Percentiles rank a stretch among this genome's conserved stretches.
Conservation (phyloP, 257 asterid genomes). For the Solanum sparsipilum region DNA sequence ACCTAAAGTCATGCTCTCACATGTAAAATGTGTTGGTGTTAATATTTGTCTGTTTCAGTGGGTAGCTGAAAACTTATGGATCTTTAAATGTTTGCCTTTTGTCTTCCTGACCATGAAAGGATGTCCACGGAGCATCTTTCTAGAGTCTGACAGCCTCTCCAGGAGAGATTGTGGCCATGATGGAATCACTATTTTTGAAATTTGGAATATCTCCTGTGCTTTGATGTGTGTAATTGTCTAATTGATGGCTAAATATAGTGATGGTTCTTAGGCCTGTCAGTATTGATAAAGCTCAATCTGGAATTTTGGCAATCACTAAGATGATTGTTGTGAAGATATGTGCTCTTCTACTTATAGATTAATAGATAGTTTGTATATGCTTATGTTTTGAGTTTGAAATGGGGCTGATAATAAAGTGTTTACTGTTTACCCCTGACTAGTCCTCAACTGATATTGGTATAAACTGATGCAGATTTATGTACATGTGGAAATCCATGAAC, state of each 20-base stretch:
- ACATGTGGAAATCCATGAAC: conserved; percentile 98
- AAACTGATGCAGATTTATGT: conserved; percentile 67
- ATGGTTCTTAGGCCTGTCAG: neutral
- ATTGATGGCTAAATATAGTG: neutral
- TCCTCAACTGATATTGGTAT: conserved; percentile 4
- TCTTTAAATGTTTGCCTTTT: neutral
- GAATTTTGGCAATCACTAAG: neutral
- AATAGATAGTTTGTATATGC: neutral
- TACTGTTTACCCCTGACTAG: neutral
- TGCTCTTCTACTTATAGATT: neutral
- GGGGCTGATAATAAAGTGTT: neutral
- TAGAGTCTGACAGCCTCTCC: conserved; percentile 3
- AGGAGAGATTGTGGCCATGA: conserved; percentile 1
- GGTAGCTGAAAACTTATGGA: conserved; percentile 11
- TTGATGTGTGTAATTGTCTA: neutral
- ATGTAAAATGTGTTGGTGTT: neutral
- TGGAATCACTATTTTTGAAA: neutral
- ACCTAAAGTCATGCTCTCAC: neutral
- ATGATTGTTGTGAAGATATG: neutral
- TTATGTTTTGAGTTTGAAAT: neutral
- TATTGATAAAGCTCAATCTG: neutral
- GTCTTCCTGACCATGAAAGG: neutral
- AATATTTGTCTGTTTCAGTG: conserved; percentile 1
- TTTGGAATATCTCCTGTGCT: neutral
- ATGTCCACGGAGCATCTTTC: neutral